A percentile compares a stretch with the other conserved stretches of the same genome.
These are phyloP conservation scores for Candida pseudoglaebosa DNA, from an alignment of 805 yeast genomes.

Conservation along the genomic window DNA sequence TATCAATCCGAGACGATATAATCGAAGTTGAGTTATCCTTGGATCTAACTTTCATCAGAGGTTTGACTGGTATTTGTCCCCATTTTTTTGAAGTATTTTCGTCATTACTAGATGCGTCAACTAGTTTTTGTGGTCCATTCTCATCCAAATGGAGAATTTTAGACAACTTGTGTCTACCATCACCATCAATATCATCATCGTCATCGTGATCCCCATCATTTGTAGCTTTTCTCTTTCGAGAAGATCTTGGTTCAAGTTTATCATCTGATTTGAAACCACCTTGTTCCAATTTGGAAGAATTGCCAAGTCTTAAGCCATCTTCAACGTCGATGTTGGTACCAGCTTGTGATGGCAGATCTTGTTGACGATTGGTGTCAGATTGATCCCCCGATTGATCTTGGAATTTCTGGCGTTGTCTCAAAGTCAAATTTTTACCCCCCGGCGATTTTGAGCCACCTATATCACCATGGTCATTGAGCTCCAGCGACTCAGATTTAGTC, in stretches of 20 bases:
- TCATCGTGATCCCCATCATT: not conserved
- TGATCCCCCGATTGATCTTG: too few relatives aligned
- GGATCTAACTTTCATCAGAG: not conserved
- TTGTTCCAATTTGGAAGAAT: not conserved
- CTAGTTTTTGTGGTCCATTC: not conserved
- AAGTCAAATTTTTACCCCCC: conserved; percentile 1
- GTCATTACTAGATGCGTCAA: not conserved
- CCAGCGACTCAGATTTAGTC: not conserved
- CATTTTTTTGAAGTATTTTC: not conserved
- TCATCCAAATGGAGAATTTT: conserved; percentile 5
- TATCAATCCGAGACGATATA: not conserved
- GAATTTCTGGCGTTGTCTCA: too few relatives aligned
- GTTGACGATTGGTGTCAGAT: too few relatives aligned
- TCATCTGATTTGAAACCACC: not conserved
- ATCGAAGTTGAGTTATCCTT: not conserved
- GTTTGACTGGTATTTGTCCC: not conserved
- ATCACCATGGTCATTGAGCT: not conserved
- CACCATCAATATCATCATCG: not conserved
- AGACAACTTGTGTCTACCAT: conserved; percentile 2
- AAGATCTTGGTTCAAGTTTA: conserved; percentile 6
- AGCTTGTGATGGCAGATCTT: too few relatives aligned
- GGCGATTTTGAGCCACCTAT: not conserved
- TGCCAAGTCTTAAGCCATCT: too few relatives aligned
- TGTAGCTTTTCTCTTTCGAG: conserved; percentile 7
- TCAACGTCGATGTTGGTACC: too few relatives aligned